phyloP scores from a whole-genome alignment of 495 filamentous ascomycete species.

The Xylaria castorea region DNA sequence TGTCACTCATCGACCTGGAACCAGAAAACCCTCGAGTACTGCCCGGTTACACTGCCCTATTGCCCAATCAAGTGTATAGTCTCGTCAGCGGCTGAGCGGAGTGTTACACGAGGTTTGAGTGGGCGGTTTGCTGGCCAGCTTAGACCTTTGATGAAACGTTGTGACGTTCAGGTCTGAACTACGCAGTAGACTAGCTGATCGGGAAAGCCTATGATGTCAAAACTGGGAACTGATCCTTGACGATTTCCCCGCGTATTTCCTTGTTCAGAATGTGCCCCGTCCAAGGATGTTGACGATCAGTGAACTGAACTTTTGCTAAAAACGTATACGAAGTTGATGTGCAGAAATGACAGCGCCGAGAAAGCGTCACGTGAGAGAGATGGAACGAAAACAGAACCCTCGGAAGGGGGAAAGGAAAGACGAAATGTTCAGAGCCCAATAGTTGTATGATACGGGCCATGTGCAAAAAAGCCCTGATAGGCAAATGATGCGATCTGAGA shows the following conservation, averaged over 20 bases:
- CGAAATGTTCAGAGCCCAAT: background rate
- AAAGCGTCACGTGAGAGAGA: slow-evolving; percentile 8
- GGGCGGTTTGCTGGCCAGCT: background rate
- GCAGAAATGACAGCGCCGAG: slow-evolving; percentile 15
- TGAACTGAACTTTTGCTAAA: background rate
- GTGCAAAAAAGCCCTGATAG: slow-evolving; percentile 1
- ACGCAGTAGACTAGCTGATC: too few species aligned
- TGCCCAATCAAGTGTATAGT: background rate
- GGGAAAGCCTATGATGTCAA: slow-evolving; percentile 5
- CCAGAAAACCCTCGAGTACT: background rate
- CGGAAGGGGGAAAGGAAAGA: background rate
- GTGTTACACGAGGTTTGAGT: background rate
- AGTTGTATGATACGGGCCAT: background rate
- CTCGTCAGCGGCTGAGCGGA: background rate
- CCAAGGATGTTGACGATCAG: background rate
- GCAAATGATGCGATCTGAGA: slow-evolving; percentile 7
- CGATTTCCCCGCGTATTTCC: slow-evolving; percentile 10
- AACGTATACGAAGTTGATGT: slow-evolving; percentile 5
- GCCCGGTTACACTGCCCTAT: background rate
- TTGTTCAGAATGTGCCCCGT: background rate
- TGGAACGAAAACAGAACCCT: background rate
- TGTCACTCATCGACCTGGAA: slow-evolving; percentile 9
- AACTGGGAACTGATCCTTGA: background rate
- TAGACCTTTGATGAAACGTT: slow-evolving; percentile 7
- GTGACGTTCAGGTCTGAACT: background rate